A percentile compares a stretch with the other conserved stretches of the same genome.
These are phyloP conservation scores for Naganishia antarctica DNA, from an alignment of 768 basidiomycete genomes.

Conservation along the genomic window DNA sequence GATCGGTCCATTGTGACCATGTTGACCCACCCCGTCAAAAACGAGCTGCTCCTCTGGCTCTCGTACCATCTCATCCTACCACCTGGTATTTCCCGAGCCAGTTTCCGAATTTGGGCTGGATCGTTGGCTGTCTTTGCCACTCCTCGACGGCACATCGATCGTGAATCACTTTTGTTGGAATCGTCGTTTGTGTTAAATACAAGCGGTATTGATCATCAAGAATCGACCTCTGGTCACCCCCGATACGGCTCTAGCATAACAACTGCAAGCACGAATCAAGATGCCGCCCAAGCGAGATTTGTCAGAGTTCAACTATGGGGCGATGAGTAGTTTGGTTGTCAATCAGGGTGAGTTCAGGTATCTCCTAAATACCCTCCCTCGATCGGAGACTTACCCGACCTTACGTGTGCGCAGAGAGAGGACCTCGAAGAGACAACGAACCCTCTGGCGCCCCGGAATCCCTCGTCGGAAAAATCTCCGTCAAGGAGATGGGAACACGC, in stretches of 20 bases:
- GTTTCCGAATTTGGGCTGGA: too few species aligned
- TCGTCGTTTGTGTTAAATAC: too few species aligned
- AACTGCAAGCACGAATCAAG: constrained; percentile 19
- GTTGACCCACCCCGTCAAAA: too few species aligned
- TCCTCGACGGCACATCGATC: too few species aligned
- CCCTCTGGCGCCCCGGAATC: constrained; percentile 94
- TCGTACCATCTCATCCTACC: too few species aligned
- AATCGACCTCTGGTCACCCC: constrained; percentile 15
- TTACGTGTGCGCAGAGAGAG: constrained; percentile 31
- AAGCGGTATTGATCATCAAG: neutral
- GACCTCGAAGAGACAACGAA: constrained; percentile 75
- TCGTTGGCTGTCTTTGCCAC: too few species aligned
- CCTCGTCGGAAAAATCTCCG: constrained; percentile 82
- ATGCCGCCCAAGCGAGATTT: constrained; percentile 63
- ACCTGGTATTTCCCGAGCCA: too few species aligned
- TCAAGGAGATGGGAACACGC: constrained; percentile 87
- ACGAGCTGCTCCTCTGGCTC: too few species aligned
- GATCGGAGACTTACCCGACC: neutral
- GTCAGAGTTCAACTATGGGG: constrained; percentile 91
- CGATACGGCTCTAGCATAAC: neutral
- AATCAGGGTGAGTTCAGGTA: constrained; percentile 58
- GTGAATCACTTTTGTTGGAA: too few species aligned
- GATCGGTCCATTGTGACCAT: too few species aligned
- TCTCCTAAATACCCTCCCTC: neutral
- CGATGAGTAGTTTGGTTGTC: constrained; percentile 87